Percentiles rank a stretch among this genome's conserved stretches.
These are phyloP conservation scores for Skeletonema potamos DNA, from an alignment of 108 stramenopile genomes.

Conservation along the genomic window DNA sequence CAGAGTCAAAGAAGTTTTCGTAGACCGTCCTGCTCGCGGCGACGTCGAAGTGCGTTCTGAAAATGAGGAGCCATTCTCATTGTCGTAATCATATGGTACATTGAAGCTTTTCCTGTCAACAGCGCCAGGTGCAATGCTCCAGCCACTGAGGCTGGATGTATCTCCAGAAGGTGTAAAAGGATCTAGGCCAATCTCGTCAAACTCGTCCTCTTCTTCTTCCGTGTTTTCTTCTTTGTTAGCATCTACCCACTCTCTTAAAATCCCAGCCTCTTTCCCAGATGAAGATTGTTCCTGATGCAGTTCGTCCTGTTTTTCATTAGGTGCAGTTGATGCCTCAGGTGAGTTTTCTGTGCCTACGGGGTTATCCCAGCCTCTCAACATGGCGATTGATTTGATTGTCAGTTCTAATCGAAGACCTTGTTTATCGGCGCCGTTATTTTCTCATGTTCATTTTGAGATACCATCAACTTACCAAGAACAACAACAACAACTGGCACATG, in stretches of 20 bases:
- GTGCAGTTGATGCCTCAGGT: background rate
- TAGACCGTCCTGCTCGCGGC: background rate
- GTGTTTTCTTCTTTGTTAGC: background rate
- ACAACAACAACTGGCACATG: too few relatives aligned
- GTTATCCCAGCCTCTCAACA: conserved; percentile 13
- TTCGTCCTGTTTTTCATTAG: background rate
- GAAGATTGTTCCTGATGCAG: background rate
- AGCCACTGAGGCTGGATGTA: conserved; percentile 19
- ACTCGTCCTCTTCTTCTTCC: conserved; percentile 17
- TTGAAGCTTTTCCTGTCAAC: conserved; percentile 14
- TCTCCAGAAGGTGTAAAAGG: conserved; percentile 53
- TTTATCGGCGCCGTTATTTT: too few relatives aligned
- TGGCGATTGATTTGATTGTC: background rate
- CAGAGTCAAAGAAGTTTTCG: conserved; percentile 6
- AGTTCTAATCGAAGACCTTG: background rate
- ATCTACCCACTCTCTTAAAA: background rate
- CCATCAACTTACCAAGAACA: too few relatives aligned
- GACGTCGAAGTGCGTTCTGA: background rate
- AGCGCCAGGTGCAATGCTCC: conserved; percentile 23
- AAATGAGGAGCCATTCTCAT: background rate
- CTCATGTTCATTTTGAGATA: too few relatives aligned
- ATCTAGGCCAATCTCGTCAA: conserved; percentile 54
- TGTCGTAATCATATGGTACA: conserved; percentile 24
- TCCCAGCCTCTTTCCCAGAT: background rate
- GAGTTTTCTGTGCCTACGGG: background rate